These are phyloP conservation scores for Durotheca rogersii DNA, from an alignment of 495 filamentous ascomycete species.

Conservation along the genomic window DNA sequence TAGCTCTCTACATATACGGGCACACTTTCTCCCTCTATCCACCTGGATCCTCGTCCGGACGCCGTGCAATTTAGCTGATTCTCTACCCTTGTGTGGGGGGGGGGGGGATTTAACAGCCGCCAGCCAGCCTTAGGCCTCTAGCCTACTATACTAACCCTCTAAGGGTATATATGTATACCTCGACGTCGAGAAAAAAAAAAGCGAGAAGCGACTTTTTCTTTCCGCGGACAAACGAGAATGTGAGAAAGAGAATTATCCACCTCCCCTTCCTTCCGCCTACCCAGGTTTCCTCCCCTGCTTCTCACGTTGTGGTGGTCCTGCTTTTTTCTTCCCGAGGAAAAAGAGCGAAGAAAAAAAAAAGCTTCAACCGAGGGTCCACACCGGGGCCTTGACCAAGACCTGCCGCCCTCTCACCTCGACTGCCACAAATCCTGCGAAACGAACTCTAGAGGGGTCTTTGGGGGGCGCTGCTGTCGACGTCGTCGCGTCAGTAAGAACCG, in stretches of 20 bases:
- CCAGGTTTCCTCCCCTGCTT: not conserved
- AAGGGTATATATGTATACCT: too few relatives aligned
- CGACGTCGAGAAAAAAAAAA: constrained; percentile 15
- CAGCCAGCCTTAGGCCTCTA: too few relatives aligned
- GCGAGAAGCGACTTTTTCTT: constrained; percentile 15
- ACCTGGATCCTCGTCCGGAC: too few relatives aligned
- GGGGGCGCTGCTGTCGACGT: constrained; percentile 43
- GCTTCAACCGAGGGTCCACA: constrained; percentile 64
- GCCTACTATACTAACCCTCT: too few relatives aligned
- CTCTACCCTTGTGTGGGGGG: too few relatives aligned
- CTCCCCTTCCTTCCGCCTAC: not conserved
- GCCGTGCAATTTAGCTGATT: too few relatives aligned
- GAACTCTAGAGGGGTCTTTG: constrained; percentile 58
- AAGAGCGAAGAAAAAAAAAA: not conserved
- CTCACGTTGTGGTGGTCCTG: not conserved
- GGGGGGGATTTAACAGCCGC: too few relatives aligned
- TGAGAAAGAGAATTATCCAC: not conserved
- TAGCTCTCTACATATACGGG: not conserved
- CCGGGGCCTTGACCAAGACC: constrained; percentile 84
- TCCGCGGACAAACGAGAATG: too few relatives aligned
- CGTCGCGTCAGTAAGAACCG: constrained; percentile 38
- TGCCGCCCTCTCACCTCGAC: constrained; percentile 83
- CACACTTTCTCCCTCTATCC: too few relatives aligned
- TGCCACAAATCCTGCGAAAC: constrained; percentile 81
- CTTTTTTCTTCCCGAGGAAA: not conserved